Percentiles rank a stretch among this genome's conserved stretches.
Conservation (phyloP, 768 basidiomycete species). For the Suillus hirtellus region DNA sequence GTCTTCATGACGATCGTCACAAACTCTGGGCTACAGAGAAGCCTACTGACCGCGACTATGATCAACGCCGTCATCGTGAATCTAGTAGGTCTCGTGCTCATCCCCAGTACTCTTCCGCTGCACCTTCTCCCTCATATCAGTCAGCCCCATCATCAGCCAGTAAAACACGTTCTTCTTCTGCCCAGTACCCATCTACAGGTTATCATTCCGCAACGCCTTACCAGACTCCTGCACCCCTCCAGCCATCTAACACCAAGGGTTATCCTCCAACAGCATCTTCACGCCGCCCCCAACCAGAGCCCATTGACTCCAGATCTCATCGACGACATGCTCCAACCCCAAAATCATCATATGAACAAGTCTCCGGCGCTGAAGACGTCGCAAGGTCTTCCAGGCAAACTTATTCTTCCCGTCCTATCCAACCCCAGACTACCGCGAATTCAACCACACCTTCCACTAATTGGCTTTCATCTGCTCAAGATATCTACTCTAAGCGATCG, state of each 20-base stretch:
- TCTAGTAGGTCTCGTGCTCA: conserved; percentile 33
- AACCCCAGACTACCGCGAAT: conserved; percentile 24
- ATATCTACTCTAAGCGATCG: conserved; percentile 26
- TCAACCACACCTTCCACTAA: conserved; percentile 16
- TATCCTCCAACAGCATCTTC: conserved; percentile 25
- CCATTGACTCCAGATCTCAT: conserved; percentile 24
- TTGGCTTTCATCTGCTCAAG: conserved; percentile 29
- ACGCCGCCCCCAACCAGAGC: conserved; percentile 30
- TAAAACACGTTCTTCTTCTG: conserved; percentile 30
- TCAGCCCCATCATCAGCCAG: conserved; percentile 16
- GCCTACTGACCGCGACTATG: conserved; percentile 32
- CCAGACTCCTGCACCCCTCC: conserved; percentile 18
- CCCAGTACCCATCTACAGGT: conserved; percentile 26
- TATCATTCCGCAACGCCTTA: conserved; percentile 29
- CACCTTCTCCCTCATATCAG: conserved; percentile 16
- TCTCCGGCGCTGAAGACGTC: conserved; percentile 27
- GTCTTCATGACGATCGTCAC: conserved; percentile 23
- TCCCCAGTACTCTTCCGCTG: conserved; percentile 30
- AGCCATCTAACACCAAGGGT: conserved; percentile 8
- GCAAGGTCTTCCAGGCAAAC: conserved; percentile 22
- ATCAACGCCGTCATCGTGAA: conserved; percentile 40
- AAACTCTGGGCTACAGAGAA: conserved; percentile 37
- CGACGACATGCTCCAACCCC: conserved; percentile 21
- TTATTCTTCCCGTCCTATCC: conserved; percentile 21
- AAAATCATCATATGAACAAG: conserved; percentile 25